Percentiles rank a stretch among this genome's conserved stretches.
phyloP scores from a whole-genome alignment of 1,284 basidiomycete genomes.

The Naganishia sp. region DNA sequence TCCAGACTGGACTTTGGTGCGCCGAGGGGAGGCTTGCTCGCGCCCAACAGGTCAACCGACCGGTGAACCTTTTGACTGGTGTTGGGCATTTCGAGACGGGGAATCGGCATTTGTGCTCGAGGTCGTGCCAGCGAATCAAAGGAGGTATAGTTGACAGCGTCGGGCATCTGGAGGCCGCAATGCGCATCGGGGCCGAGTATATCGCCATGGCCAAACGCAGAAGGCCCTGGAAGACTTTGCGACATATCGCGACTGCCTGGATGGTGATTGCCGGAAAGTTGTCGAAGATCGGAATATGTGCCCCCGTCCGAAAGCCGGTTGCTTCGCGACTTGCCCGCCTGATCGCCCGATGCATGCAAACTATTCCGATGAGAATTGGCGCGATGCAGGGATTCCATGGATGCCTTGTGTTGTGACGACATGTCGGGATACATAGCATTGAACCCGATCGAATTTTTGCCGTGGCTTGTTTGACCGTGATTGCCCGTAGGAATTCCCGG shows the following conservation, averaged over 20 bases:
- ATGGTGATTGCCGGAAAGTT: neutral
- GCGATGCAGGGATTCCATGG: constrained; percentile 9
- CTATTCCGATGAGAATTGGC: constrained; percentile 1
- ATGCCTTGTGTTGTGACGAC: constrained; percentile 12
- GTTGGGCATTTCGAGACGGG: constrained; percentile 17
- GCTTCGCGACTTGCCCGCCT: neutral
- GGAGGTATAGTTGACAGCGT: constrained; percentile 17
- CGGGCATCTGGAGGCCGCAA: constrained; percentile 13
- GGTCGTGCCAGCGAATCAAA: constrained; percentile 27
- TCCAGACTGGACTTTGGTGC: constrained; percentile 46
- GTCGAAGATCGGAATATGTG: constrained; percentile 3
- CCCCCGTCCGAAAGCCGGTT: constrained; percentile 11
- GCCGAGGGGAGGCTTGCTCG: constrained; percentile 37
- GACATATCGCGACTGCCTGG: constrained; percentile 8
- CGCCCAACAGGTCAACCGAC: constrained; percentile 31
- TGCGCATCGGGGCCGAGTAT: constrained; percentile 8
- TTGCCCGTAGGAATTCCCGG: constrained; percentile 47
- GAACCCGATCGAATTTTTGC: constrained; percentile 19
- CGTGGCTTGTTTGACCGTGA: neutral
- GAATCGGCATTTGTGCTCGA: constrained; percentile 12
- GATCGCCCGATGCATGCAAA: neutral
- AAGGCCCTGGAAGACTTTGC: constrained; percentile 9
- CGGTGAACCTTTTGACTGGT: constrained; percentile 30
- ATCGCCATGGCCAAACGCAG: constrained; percentile 7
- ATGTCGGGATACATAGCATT: constrained; percentile 27